Base-by-base conservation (phyloP, 2,329 filamentous ascomycete genomes). In the Colletotrichum gigasporum region DNA sequence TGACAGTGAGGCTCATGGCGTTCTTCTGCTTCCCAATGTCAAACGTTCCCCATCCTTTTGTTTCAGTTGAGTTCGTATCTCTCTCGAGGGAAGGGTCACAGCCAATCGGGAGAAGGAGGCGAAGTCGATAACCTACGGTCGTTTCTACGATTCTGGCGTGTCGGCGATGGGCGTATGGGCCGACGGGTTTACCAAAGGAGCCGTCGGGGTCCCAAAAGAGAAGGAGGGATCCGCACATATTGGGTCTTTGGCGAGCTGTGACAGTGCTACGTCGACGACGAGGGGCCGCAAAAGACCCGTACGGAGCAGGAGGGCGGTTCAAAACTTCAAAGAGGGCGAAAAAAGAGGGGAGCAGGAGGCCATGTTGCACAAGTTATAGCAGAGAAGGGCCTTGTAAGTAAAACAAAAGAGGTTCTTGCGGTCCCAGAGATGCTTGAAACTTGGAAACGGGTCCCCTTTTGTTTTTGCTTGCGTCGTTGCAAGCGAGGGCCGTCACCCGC, bases 11-110 rank as follows among this genome's bases (percentile, higher is more conserved):
- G 14, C 4, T 14, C n/a, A 39, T 39, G 35, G 35, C 35, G 35
- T 39, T 39, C 18, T 39, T 35, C 18, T n/a, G 22, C 16, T 42
- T 54, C 51, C 35, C 51, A 37, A 35, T 54, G 51, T 54, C 37
- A 54, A 34, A 54, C 44, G 26, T 41, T 39, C 28, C 12, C 18
- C 50, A 24, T 45, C 53, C 39, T 35, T 22, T 34, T 11, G 61
- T 64, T 64, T 64, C 61, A 64, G 60, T 63, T 45, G 61, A 53
- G 61, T 53, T 42, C 39, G 61, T 61, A 54, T 61, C 55, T 64
- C 12, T 14, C 39, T n/a, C 30, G 12, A 16, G 35, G 18, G 35
- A 24, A 11, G 39, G 16, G 14, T 9, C 39, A 4, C 18, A 44
- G 22, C 22, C 6, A 10, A 44, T 30, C 14, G 41, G 24, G 28